A percentile compares a stretch with the other conserved stretches of the same genome.
phyloP scores from a whole-genome alignment of 2,329 filamentous ascomycete species.

The Colletotrichum tabaci region DNA sequence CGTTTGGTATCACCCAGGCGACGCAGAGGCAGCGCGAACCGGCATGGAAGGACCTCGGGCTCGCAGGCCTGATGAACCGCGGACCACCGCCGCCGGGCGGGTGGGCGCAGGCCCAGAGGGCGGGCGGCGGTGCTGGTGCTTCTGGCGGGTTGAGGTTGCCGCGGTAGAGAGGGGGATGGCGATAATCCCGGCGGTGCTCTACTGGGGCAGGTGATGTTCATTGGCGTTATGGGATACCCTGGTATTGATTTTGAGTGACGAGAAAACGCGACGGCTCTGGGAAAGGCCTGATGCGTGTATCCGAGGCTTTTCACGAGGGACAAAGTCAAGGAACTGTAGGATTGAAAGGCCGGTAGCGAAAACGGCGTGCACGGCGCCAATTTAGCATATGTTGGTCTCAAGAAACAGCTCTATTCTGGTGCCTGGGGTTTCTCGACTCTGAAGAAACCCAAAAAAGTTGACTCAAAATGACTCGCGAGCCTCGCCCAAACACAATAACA shows the following conservation, averaged over 20 bases:
- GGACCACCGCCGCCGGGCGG: constrained; percentile 59
- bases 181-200: background rate
- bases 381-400: no score
- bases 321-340: background rate
- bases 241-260: constrained; percentile 16
- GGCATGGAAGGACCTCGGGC: constrained; percentile 84
- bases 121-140: constrained; percentile 44
- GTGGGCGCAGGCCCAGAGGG: constrained; percentile 41
- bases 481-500: background rate
- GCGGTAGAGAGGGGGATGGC: background rate
- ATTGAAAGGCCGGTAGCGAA: background rate
- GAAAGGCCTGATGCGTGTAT: background rate
- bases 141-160: constrained; percentile 40
- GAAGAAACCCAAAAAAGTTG: background rate
- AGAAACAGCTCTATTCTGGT: background rate
- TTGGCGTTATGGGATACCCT: constrained; percentile 38
- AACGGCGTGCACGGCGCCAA: background rate
- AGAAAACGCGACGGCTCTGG: background rate
- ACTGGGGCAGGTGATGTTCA: background rate
- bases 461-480: constrained; percentile 25
- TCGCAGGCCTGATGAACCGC: constrained; percentile 78
- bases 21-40: constrained; percentile 80
- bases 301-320: background rate
- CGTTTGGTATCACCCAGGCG: constrained; percentile 87
- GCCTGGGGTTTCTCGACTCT: background rate